phyloP scores from a whole-genome alignment of 768 basidiomycete species.

The Cantharellus anzutake region DNA sequence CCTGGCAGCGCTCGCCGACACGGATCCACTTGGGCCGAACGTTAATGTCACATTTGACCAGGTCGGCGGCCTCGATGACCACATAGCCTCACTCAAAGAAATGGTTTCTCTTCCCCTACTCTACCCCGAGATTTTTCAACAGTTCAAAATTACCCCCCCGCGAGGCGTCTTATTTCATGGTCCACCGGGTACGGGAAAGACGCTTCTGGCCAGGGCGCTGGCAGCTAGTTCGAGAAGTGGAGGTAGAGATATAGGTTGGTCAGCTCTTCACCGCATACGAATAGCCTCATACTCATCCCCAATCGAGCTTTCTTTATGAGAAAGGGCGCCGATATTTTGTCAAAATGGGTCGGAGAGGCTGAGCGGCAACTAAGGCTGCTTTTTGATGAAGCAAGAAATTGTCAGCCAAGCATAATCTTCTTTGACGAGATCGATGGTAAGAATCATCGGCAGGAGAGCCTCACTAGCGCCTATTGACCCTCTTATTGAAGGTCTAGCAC shows the following conservation, averaged over 20 bases:
- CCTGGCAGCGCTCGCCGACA: constrained; percentile 63
- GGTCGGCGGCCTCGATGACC: constrained; percentile 89
- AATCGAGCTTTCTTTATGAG: constrained; percentile 92
- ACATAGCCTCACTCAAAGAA: constrained; percentile 92
- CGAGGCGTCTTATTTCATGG: constrained; percentile 95
- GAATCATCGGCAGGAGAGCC: background rate
- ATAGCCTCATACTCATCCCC: background rate
- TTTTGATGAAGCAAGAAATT: constrained; percentile 86
- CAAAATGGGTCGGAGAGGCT: constrained; percentile 99
- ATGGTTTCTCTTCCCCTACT: constrained; percentile 92
- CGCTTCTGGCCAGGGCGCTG: constrained; percentile 79
- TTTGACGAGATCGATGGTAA: constrained; percentile 96
- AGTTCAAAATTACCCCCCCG: constrained; percentile 85
- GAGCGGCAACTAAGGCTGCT: constrained; percentile 86
- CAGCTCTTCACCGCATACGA: background rate
- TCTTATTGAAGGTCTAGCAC: constrained; percentile 42
- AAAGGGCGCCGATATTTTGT: constrained; percentile 93
- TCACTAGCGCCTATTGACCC: background rate
- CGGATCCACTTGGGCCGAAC: constrained; percentile 88
- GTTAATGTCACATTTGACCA: constrained; percentile 89
- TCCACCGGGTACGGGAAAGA: constrained; percentile 97
- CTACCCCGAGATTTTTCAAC: constrained; percentile 93
- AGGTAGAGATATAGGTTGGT: constrained; percentile 73
- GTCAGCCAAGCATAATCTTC: constrained; percentile 94
- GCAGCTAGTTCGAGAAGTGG: constrained; percentile 81